Evolutionary conservation across 2,329 filamentous ascomycete genomes (phyloP).

Genomic region (Hymenotorrendiella dingleyae): DNA sequence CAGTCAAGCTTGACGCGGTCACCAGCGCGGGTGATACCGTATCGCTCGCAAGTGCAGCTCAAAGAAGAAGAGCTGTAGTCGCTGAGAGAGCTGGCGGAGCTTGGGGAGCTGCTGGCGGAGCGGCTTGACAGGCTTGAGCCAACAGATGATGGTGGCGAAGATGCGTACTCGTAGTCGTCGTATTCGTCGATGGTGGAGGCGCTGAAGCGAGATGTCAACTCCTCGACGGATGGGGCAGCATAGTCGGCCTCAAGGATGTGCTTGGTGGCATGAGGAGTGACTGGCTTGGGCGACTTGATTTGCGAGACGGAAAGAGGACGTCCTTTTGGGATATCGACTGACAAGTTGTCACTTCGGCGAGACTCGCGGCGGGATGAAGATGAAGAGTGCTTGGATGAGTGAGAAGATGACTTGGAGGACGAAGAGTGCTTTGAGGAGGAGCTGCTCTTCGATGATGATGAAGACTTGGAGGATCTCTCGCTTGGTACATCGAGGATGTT

Average conservation of each 20-base stretch:
- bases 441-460: conserved; percentile 38
- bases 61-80: conserved; percentile 77
- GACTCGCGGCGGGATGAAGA: conserved; percentile 37
- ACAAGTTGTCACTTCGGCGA: conserved; percentile 37
- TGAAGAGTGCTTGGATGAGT: conserved; percentile 39
- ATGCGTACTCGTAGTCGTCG: conserved; percentile 48
- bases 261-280: conserved; percentile 80
- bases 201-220: conserved; percentile 71
- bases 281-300: conserved; percentile 86
- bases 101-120: conserved; percentile 69
- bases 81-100: conserved; percentile 58
- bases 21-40: conserved; percentile 89
- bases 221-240: conserved; percentile 66
- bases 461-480: conserved; percentile 42
- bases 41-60: conserved; percentile 89
- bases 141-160: conserved; percentile 59
- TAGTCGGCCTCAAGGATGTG: conserved; percentile 81
- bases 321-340: conserved; percentile 74
- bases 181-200: conserved; percentile 50
- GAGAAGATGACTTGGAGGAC: conserved; percentile 25
- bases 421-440: conserved; percentile 38
- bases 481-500: conserved; percentile 91
- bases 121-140: conserved; percentile 66
- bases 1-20: conserved; percentile 96
- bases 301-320: conserved; percentile 81